Evolutionary conservation across 306 rosid genomes (phyloP).

Genomic region (Acacia melanoxylon): DNA sequence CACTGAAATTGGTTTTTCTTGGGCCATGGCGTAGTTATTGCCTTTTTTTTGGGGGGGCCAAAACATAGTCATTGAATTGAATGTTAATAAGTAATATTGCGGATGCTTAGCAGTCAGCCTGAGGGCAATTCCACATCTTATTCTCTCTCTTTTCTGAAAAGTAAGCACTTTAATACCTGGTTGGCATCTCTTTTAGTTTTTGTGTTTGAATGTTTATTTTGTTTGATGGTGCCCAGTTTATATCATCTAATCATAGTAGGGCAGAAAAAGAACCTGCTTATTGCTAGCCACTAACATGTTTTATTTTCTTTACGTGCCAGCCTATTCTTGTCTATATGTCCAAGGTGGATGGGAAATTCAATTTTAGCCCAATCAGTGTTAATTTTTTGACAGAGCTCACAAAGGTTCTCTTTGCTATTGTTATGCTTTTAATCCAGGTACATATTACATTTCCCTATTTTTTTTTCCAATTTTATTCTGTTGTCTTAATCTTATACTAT

Average conservation of each 20-base stretch:
- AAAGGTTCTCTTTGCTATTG: conserved; percentile 87
- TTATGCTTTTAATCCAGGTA: conserved; percentile 94
- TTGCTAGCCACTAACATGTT: conserved; percentile 22
- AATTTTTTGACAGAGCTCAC: conserved; percentile 92
- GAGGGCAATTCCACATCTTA: neutral
- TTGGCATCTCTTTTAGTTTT: neutral
- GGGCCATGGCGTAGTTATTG: no score
- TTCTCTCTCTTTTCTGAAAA: neutral
- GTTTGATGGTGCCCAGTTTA: neutral
- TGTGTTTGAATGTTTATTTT: neutral
- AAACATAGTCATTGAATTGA: neutral
- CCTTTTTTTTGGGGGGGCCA: neutral
- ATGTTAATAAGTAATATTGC: neutral
- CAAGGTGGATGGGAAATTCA: conserved; percentile 98
- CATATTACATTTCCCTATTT: conserved; percentile 13
- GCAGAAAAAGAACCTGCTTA: conserved; percentile 1
- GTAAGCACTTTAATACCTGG: neutral
- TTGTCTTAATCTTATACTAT: neutral
- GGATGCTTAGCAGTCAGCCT: neutral
- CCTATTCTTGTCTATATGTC: conserved; percentile 98
- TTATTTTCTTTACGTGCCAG: conserved; percentile 51
- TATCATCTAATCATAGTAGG: neutral
- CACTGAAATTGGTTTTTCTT: neutral
- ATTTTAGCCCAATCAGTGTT: conserved; percentile 96
- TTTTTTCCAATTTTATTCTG: conserved; percentile 21